Base-by-base conservation (phyloP, 345 rosid species). In the Conringia planisiliqua region DNA sequence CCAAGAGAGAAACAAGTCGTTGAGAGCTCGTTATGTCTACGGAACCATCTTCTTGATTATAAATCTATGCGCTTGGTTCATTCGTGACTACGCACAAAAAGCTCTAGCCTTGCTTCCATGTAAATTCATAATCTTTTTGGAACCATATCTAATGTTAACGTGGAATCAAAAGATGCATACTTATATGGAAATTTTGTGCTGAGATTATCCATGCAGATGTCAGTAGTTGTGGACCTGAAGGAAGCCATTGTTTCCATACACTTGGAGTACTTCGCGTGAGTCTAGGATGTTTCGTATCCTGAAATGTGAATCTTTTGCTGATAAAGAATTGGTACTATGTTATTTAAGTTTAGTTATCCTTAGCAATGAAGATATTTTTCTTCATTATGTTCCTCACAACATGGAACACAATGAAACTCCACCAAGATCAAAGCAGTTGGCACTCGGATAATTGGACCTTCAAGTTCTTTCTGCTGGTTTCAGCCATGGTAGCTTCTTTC, bases 221-320 rank as follows among this genome's bases (percentile, higher is more conserved):
- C 3, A 85, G 81, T 80, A 82, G 94, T 38, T 91, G 98, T 33
- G 94, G 96, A 73, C 63, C 44, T 55, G 79, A 57, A 10, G 96
- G 96, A 75, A 55, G 62, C 62, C 81, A 85, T 30, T 93, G 92
- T 78, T 85, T 85, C 18, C 86, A 77, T 30, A 87, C 89, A 0
- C 46, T 84, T 56, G 98, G 98, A 17, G 97, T 93, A 71, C 98
- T 89, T 39, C 92, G 96, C 1, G 91, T 91, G 81, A 93, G 97
- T 67, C 80, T 91, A 17, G 97, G 98, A 81, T 89, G 96, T 79
- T 93, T 91, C 66, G 97, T 93, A 91, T 93, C 97, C 57, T 86
- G 3, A 39, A 59, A n/a, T 18, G 4, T 26, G 39, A 38, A 27
- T 24, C 11, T 65, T 36, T 40, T 44, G 36, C 7, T 54, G 57